Percentiles rank a stretch among this genome's conserved stretches.
Evolutionary conservation across 164 flowering plant genomes (phyloP).

Genomic region (Berberis vulgaris): DNA sequence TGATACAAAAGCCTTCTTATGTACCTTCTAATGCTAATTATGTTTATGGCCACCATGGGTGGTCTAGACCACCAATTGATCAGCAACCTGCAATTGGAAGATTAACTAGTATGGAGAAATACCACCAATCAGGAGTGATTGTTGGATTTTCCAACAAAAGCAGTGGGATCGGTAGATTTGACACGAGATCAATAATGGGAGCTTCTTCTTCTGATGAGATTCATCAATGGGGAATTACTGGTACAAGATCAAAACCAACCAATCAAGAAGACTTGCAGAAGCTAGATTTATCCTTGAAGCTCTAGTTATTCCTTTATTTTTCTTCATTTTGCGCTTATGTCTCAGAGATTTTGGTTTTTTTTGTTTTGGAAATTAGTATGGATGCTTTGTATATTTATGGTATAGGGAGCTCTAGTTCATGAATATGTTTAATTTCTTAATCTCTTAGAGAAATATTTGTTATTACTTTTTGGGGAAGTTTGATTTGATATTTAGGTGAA

Average conservation of each 20-base stretch:
- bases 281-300: slow-evolving; percentile 57
- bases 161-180: slow-evolving; percentile 22
- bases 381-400: slow-evolving; percentile 5
- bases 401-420: background rate
- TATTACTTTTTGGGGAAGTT: too few species aligned
- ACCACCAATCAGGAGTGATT: slow-evolving; percentile 1
- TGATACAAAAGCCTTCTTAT: slow-evolving; percentile 40
- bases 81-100: slow-evolving; percentile 43
- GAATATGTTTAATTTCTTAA: too few species aligned
- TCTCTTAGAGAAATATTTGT: too few species aligned
- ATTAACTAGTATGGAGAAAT: slow-evolving; percentile 16
- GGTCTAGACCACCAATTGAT: slow-evolving; percentile 33
- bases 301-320: slow-evolving; percentile 15
- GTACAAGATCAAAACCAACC: slow-evolving; percentile 12
- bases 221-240: slow-evolving; percentile 8
- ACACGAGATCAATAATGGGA: background rate
- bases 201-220: slow-evolving; percentile 9
- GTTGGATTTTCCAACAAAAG: background rate
- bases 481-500: too few species aligned
- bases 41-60: slow-evolving; percentile 24
- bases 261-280: slow-evolving; percentile 31
- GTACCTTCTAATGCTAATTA: slow-evolving; percentile 7
- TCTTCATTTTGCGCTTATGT: background rate
- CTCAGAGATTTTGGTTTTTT: slow-evolving; percentile 1
- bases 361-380: slow-evolving; percentile 2